phyloP scores from a whole-genome alignment of 768 basidiomycete species.

The Mycena metata region DNA sequence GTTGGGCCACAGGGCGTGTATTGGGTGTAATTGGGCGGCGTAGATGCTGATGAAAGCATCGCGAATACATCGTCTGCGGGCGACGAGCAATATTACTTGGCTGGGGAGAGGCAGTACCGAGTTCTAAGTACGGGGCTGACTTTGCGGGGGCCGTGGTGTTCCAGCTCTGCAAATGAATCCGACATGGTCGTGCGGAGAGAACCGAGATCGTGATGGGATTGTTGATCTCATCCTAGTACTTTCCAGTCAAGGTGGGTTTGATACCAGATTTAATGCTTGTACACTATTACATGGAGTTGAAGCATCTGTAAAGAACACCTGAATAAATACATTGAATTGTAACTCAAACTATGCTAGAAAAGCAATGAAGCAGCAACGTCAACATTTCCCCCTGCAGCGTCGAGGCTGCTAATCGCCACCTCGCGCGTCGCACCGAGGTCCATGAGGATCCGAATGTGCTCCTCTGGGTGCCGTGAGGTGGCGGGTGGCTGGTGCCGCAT shows the following conservation, averaged over 20 bases:
- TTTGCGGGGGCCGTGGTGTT: conserved; percentile 71
- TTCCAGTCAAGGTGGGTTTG: too few relatives aligned
- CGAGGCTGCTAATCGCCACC: conserved; percentile 80
- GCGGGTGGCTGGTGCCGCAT: conserved; percentile 38
- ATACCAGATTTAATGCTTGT: too few relatives aligned
- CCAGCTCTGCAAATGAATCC: conserved; percentile 87
- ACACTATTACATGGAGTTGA: too few relatives aligned
- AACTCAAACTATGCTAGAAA: conserved; percentile 59
- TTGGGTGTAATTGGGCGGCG: conserved; percentile 51
- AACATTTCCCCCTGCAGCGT: conserved; percentile 87
- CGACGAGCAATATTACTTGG: conserved; percentile 44
- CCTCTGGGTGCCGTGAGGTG: conserved; percentile 65
- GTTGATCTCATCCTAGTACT: too few relatives aligned
- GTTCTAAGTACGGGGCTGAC: conserved; percentile 61
- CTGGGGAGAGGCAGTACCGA: conserved; percentile 51
- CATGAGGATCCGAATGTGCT: conserved; percentile 73
- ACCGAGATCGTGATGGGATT: too few relatives aligned
- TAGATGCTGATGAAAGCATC: conserved; percentile 56
- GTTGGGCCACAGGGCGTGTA: conserved; percentile 41
- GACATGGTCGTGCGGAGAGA: conserved; percentile 64
- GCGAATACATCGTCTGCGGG: conserved; percentile 70
- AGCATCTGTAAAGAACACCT: too few relatives aligned
- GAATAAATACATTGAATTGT: conserved; percentile 28
- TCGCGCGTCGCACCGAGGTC: conserved; percentile 84
- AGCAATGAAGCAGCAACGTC: conserved; percentile 91